Evolutionary conservation across 192 early-diverging fungal species (phyloP).

Genomic region (Geosiphon pyriformis): DNA sequence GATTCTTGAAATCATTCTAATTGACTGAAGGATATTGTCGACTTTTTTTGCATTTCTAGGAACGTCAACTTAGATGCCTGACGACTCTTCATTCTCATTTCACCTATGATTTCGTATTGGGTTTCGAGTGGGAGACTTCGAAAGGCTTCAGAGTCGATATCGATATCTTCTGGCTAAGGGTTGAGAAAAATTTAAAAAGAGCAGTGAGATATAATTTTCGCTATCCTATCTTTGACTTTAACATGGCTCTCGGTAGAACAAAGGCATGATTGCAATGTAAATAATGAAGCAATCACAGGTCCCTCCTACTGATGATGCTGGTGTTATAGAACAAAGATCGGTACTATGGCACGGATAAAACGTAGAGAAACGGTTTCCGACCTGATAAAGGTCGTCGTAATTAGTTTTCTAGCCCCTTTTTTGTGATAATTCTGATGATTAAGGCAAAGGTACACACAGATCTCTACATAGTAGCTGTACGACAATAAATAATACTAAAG

Average conservation of each 20-base stretch:
- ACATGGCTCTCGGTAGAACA: too few species aligned
- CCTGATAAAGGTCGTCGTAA: too few species aligned
- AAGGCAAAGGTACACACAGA: neutral
- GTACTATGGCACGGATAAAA: too few species aligned
- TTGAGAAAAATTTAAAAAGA: conserved; percentile 25
- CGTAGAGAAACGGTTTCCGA: too few species aligned
- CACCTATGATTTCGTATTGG: conserved; percentile 93
- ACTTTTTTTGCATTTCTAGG: conserved; percentile 61
- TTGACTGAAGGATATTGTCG: conserved; percentile 29
- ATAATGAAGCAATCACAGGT: too few species aligned
- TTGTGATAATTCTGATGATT: conserved; percentile 15
- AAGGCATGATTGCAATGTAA: too few species aligned
- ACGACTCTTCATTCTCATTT: conserved; percentile 74
- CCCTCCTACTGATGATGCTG: too few species aligned
- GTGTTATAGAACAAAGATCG: too few species aligned
- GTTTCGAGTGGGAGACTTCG: conserved; percentile 67
- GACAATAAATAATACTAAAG: too few species aligned
- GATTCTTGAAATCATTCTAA: neutral
- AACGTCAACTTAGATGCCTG: conserved; percentile 70
- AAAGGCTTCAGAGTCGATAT: conserved; percentile 79
- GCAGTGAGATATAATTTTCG: neutral
- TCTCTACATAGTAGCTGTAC: too few species aligned
- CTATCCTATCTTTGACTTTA: too few species aligned
- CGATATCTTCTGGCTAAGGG: conserved; percentile 42
- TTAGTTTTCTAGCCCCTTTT: too few species aligned